A percentile compares a stretch with the other conserved stretches of the same genome.
Evolutionary conservation across 345 rosid genomes (phyloP).

Genomic region (Sisymbrium altissimum): DNA sequence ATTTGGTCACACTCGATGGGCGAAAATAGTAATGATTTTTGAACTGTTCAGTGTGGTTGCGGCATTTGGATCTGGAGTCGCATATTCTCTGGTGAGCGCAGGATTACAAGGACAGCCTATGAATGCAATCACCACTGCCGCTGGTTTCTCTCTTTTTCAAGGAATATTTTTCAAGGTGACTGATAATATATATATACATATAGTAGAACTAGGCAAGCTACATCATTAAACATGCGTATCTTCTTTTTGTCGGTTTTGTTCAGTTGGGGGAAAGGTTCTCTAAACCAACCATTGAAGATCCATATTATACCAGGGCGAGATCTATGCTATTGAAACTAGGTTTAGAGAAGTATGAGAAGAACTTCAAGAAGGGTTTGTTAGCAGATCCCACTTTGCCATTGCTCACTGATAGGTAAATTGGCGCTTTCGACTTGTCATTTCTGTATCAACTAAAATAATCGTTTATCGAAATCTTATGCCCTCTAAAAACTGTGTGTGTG

Average conservation of each 20-base stretch:
- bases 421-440: not conserved
- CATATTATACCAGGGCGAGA: slow-evolving; percentile 49
- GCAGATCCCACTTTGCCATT: slow-evolving; percentile 82
- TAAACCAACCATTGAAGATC: slow-evolving; percentile 60
- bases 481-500: slow-evolving; percentile 14
- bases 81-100: slow-evolving; percentile 75
- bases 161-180: slow-evolving; percentile 81
- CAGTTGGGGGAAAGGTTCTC: slow-evolving; percentile 76
- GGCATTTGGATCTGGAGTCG: slow-evolving; percentile 92
- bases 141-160: slow-evolving; percentile 77
- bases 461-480: not conserved
- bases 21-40: not conserved
- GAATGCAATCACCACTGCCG: slow-evolving; percentile 74
- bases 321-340: slow-evolving; percentile 70
- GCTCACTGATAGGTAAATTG: slow-evolving; percentile 77
- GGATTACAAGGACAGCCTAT: slow-evolving; percentile 70
- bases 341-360: slow-evolving; percentile 83
- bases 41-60: slow-evolving; percentile 75
- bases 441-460: slow-evolving; percentile 1
- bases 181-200: slow-evolving; percentile 8
- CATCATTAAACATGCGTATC: not conserved
- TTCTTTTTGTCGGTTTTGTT: slow-evolving; percentile 1
- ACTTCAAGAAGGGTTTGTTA: slow-evolving; percentile 82
- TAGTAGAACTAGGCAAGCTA: not conserved
- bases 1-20: not conserved